Percentiles rank a stretch among this genome's conserved stretches.
phyloP scores from a whole-genome alignment of 345 rosid genomes.

The Bruguiera sexangula region DNA sequence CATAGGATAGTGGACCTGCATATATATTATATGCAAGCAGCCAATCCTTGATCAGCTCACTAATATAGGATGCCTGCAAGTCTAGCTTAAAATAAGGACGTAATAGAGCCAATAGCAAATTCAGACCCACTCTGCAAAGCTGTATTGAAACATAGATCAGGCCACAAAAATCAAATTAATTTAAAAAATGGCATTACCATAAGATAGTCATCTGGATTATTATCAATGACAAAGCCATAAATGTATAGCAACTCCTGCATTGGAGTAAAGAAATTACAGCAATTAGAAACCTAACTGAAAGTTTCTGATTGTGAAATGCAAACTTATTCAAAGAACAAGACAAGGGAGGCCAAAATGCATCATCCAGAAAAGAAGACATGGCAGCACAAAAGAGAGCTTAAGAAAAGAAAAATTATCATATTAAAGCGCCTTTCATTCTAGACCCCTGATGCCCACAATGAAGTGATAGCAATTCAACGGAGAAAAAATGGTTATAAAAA shows the following conservation, averaged over 20 bases:
- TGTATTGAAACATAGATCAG: too few relatives aligned
- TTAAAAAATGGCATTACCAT: slow-evolving; percentile 50
- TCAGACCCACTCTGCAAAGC: background rate
- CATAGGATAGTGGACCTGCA: slow-evolving; percentile 84
- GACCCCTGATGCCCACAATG: background rate
- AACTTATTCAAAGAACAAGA: background rate
- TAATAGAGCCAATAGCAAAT: background rate
- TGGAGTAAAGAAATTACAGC: slow-evolving; percentile 4
- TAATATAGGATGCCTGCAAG: background rate
- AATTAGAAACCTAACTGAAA: background rate
- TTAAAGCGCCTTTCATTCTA: too few relatives aligned
- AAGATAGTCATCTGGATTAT: slow-evolving; percentile 85
- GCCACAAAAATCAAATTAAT: slow-evolving; percentile 1
- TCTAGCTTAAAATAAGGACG: background rate
- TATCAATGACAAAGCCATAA: slow-evolving; percentile 84
- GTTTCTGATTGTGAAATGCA: slow-evolving; percentile 1
- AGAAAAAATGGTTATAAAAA: background rate
- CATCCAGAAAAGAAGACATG: background rate
- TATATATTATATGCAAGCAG: background rate
- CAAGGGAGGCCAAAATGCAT: background rate
- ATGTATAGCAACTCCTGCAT: slow-evolving; percentile 85
- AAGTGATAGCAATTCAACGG: background rate
- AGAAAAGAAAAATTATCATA: too few relatives aligned
- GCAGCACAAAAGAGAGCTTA: background rate
- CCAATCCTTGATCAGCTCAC: background rate